Evolutionary conservation across 2,329 filamentous ascomycete species (phyloP).

Genomic region (Fusarium nurragi): DNA sequence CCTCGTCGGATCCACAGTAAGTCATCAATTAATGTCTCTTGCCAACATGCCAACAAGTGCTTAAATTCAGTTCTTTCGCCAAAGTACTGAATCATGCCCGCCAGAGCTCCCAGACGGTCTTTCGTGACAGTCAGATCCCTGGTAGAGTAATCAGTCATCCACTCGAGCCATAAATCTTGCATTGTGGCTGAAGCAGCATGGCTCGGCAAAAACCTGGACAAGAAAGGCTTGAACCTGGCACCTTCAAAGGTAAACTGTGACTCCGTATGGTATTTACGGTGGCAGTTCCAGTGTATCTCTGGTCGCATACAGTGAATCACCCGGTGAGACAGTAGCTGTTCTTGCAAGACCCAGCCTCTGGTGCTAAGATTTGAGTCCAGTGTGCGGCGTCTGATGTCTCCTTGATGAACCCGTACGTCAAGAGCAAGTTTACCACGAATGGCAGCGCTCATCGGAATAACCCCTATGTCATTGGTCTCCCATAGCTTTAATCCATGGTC

Average conservation of each 20-base stretch:
- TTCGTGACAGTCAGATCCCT: not conserved
- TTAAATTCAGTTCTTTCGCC: not conserved
- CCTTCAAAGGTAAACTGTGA: not conserved
- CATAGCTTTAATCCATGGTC: not conserved
- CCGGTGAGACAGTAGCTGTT: slow-evolving; percentile 6
- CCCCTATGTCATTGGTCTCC: not conserved
- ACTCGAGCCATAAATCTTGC: slow-evolving; percentile 1
- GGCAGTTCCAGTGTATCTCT: slow-evolving; percentile 22
- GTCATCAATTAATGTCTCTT: not conserved
- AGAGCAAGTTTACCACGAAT: not conserved
- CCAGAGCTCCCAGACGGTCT: not conserved
- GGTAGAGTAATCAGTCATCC: slow-evolving; percentile 13
- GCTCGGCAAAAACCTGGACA: not conserved
- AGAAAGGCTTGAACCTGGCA: not conserved
- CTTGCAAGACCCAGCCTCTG: slow-evolving; percentile 5
- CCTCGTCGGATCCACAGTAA: slow-evolving; percentile 3
- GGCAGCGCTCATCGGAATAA: not conserved
- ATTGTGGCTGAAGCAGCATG: not conserved
- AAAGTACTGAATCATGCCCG: slow-evolving; percentile 9
- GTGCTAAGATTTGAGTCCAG: not conserved
- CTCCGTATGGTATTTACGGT: not conserved
- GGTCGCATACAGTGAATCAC: slow-evolving; percentile 13
- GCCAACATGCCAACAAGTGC: slow-evolving; percentile 6
- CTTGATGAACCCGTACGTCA: not conserved
- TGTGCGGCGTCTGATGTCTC: not conserved